Conservation (phyloP, 257 asterid species). For the Pogostemon cablin region DNA sequence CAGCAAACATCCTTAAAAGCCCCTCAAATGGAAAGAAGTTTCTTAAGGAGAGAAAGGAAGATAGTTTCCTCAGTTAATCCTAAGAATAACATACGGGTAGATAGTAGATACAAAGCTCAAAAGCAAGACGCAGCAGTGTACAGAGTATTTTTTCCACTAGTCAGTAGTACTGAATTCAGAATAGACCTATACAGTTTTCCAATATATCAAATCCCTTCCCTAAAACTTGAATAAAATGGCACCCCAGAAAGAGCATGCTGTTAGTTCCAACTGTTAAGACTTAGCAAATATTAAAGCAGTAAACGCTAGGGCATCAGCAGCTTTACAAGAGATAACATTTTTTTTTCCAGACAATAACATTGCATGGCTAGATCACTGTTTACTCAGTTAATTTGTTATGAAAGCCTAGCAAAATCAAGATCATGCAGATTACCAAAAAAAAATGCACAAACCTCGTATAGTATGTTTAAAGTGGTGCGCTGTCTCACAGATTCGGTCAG, state of each 20-base stretch:
- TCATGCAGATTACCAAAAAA: not conserved
- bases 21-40: not conserved
- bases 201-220: not conserved
- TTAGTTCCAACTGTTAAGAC: not conserved
- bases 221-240: not conserved
- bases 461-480: slow-evolving; percentile 58
- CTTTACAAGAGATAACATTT: not conserved
- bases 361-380: slow-evolving; percentile 6
- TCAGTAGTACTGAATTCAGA: too few species aligned
- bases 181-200: not conserved
- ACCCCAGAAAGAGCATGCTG: not conserved
- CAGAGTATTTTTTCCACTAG: too few species aligned
- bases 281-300: not conserved
- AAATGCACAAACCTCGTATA: slow-evolving; percentile 53
- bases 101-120: too few species aligned
- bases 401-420: slow-evolving; percentile 26
- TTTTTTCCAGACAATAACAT: not conserved
- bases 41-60: not conserved
- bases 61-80: not conserved
- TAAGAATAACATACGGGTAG: not conserved
- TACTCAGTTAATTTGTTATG: slow-evolving; percentile 7
- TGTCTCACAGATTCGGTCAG: slow-evolving; percentile 75
- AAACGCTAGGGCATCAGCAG: slow-evolving; percentile 7
- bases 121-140: too few species aligned
- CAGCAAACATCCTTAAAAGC: not conserved